Percentiles rank a stretch among this genome's conserved stretches.
Evolutionary conservation across 495 filamentous ascomycete species (phyloP).

Genomic region (Pyronema omphalodes): DNA sequence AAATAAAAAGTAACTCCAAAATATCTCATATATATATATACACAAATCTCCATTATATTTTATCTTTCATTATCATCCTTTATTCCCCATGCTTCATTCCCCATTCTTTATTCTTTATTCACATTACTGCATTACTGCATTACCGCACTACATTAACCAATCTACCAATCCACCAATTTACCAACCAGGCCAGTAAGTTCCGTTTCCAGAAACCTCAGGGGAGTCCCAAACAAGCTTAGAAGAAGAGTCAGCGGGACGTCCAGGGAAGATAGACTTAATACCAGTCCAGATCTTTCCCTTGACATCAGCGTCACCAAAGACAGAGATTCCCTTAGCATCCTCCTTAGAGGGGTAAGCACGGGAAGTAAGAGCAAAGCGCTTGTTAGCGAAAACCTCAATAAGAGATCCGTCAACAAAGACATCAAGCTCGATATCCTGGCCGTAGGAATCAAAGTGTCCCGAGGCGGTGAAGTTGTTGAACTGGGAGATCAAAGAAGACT

Average conservation of each 20-base stretch:
- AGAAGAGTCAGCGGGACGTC: slow-evolving; percentile 11
- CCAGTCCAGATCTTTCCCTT: slow-evolving; percentile 1
- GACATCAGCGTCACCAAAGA: slow-evolving; percentile 21
- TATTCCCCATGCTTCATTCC: too few species aligned
- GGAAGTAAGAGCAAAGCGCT: slow-evolving; percentile 26
- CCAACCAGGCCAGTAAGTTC: slow-evolving; percentile 10
- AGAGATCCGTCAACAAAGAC: slow-evolving; percentile 29
- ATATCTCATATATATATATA: too few species aligned
- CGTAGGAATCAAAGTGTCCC: slow-evolving; percentile 4
- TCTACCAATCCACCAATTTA: slow-evolving; percentile 10
- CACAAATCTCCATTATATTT: too few species aligned
- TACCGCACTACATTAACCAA: too few species aligned
- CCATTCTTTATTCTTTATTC: too few species aligned
- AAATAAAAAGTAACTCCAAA: too few species aligned
- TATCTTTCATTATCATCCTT: too few species aligned
- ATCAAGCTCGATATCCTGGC: slow-evolving; percentile 20
- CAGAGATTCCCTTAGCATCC: slow-evolving; percentile 24
- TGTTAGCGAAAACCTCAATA: slow-evolving; percentile 29
- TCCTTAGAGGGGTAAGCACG: slow-evolving; percentile 28
- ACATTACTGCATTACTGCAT: too few species aligned
- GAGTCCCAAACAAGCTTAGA: slow-evolving; percentile 6
- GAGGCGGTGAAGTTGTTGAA: neutral
- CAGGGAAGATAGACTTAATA: slow-evolving; percentile 6
- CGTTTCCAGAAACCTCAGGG: slow-evolving; percentile 7
- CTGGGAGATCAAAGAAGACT: slow-evolving; percentile 9